A percentile compares a stretch with the other conserved stretches of the same genome.
These are phyloP conservation scores for Tylopilus subfusipes DNA, from an alignment of 768 basidiomycete genomes.

Conservation along the genomic window DNA sequence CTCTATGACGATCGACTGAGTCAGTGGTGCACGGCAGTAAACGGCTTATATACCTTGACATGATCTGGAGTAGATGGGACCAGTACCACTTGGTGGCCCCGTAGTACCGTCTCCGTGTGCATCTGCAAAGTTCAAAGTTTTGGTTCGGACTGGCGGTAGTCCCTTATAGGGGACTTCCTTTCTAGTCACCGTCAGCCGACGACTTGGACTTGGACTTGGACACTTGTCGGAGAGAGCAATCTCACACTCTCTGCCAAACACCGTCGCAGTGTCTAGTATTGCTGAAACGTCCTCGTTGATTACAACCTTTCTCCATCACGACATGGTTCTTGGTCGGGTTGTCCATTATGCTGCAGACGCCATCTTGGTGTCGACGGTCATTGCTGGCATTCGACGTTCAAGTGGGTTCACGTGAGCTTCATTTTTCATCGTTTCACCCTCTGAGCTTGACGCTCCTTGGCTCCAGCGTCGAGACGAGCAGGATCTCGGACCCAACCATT, in stretches of 20 bases:
- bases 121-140: neutral
- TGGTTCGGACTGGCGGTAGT: neutral
- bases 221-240: neutral
- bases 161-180: slow-evolving; percentile 8
- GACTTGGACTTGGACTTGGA: neutral
- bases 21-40: neutral
- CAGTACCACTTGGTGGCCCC: slow-evolving; percentile 65
- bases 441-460: neutral
- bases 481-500: slow-evolving; percentile 73
- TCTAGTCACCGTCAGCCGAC: slow-evolving; percentile 3
- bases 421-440: neutral
- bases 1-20: slow-evolving; percentile 39
- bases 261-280: neutral
- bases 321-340: slow-evolving; percentile 66
- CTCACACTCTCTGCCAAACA: neutral
- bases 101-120: slow-evolving; percentile 42
- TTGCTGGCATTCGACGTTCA: slow-evolving; percentile 87
- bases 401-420: slow-evolving; percentile 83
- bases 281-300: slow-evolving; percentile 1
- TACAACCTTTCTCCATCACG: neutral
- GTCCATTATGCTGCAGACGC: slow-evolving; percentile 84
- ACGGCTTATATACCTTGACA: slow-evolving; percentile 28
- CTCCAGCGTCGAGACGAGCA: slow-evolving; percentile 58
- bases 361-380: slow-evolving; percentile 79
- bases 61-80: slow-evolving; percentile 73